phyloP scores from a whole-genome alignment of 352 stramenopile species.

The Phytophthora sp. region DNA sequence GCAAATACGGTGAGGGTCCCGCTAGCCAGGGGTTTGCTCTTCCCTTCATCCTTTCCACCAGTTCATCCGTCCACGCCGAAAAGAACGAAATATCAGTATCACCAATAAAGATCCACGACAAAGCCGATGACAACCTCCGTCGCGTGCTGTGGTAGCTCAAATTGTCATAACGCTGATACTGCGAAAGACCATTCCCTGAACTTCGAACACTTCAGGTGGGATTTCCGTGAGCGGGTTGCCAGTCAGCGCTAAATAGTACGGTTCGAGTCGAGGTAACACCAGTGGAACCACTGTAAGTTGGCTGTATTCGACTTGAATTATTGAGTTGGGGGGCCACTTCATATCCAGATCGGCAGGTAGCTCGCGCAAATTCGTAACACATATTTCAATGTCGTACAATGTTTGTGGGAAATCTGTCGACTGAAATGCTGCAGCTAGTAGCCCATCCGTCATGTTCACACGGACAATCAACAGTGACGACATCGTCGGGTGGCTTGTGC shows the following conservation, averaged over 20 bases:
- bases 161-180: conserved; percentile 17
- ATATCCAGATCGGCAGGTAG: conserved; percentile 35
- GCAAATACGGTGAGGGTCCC: conserved; percentile 9
- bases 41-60: conserved; percentile 10
- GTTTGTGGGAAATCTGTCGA: conserved; percentile 28
- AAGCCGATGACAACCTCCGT: background rate
- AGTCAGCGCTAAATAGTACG: conserved; percentile 28
- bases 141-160: conserved; percentile 16
- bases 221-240: conserved; percentile 28
- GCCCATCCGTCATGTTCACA: conserved; percentile 35
- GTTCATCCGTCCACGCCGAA: conserved; percentile 23
- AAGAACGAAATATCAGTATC: conserved; percentile 14
- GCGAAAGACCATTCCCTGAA: conserved; percentile 10
- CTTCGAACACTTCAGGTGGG: conserved; percentile 17
- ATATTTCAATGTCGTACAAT: conserved; percentile 42
- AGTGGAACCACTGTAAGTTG: conserved; percentile 9
- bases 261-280: conserved; percentile 13
- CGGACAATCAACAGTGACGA: conserved; percentile 33
- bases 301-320: conserved; percentile 29
- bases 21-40: conserved; percentile 7
- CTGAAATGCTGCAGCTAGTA: conserved; percentile 36
- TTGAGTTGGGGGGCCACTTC: conserved; percentile 26
- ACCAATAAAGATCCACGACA: conserved; percentile 1
- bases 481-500: conserved; percentile 22
- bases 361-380: conserved; percentile 29